A percentile compares a stretch with the other conserved stretches of the same genome.
Conservation (phyloP, 1,284 basidiomycete species). For the Apiotrichum brassicae region DNA sequence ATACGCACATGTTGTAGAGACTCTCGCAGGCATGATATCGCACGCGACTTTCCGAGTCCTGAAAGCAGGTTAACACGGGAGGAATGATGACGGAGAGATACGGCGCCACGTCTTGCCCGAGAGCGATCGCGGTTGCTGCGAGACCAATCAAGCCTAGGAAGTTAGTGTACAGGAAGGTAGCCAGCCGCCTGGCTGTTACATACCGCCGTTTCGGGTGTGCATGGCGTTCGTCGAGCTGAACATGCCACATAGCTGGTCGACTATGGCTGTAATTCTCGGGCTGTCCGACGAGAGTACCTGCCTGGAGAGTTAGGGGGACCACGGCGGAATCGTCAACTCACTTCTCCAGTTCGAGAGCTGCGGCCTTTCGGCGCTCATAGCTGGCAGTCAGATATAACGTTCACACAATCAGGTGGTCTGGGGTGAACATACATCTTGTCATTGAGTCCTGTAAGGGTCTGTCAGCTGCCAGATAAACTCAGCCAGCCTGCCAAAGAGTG, state of each 20-base stretch:
- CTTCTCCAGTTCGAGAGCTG: constrained; percentile 94
- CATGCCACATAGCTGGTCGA: constrained; percentile 91
- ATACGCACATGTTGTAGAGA: constrained; percentile 92
- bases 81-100: constrained; percentile 91
- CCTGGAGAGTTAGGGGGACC: constrained; percentile 42
- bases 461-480: not conserved
- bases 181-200: not conserved
- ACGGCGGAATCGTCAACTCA: constrained; percentile 46
- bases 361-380: constrained; percentile 89
- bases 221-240: constrained; percentile 76
- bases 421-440: constrained; percentile 41
- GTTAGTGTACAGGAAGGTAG: not conserved
- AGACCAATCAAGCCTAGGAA: constrained; percentile 71
- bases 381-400: constrained; percentile 16
- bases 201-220: constrained; percentile 85
- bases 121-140: constrained; percentile 90
- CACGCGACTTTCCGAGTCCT: constrained; percentile 89
- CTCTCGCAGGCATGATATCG: constrained; percentile 81
- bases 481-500: too few species aligned
- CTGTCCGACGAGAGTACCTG: constrained; percentile 80
- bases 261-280: constrained; percentile 73
- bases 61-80: constrained; percentile 86
- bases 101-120: constrained; percentile 85
- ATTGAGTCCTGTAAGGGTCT: constrained; percentile 38
- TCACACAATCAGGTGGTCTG: not conserved